Evolutionary conservation across 2,329 filamentous ascomycete genomes (phyloP).

Genomic region (Talaromyces atroroseus): DNA sequence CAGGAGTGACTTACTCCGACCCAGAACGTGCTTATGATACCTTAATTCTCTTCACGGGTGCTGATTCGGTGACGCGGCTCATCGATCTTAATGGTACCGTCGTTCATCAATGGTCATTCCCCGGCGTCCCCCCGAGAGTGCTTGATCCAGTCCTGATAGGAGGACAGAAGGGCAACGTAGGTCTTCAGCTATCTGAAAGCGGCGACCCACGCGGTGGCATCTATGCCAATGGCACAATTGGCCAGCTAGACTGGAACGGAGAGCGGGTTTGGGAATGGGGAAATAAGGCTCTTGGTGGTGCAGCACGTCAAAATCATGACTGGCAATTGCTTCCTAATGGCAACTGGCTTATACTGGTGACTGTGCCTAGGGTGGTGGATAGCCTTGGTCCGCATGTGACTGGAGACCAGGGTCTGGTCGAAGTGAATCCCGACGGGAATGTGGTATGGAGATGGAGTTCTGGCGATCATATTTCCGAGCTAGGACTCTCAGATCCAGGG

Average conservation of each 20-base stretch:
- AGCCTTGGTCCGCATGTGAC: background rate
- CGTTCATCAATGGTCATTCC: background rate
- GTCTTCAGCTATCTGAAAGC: background rate
- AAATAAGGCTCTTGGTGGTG: background rate
- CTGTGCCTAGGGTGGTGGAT: background rate
- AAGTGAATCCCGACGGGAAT: background rate
- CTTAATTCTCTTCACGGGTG: constrained; percentile 1
- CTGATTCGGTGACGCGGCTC: background rate
- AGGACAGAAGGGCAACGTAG: background rate
- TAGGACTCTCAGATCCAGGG: background rate
- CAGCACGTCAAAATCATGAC: constrained; percentile 1
- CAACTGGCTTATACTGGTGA: background rate
- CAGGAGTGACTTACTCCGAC: background rate
- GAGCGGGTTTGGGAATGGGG: background rate
- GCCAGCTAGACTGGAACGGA: background rate
- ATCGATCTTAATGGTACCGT: constrained; percentile 1
- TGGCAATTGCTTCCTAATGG: constrained; percentile 1
- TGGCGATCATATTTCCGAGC: background rate
- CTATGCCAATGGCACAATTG: background rate
- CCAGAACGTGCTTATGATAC: background rate
- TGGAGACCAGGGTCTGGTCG: background rate
- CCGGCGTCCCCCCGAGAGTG: background rate
- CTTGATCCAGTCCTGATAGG: background rate
- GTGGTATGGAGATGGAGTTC: background rate
- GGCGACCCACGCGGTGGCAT: background rate